These are phyloP conservation scores for Sporothrix protearum DNA, from an alignment of 2,329 filamentous ascomycete species.

Conservation along the genomic window DNA sequence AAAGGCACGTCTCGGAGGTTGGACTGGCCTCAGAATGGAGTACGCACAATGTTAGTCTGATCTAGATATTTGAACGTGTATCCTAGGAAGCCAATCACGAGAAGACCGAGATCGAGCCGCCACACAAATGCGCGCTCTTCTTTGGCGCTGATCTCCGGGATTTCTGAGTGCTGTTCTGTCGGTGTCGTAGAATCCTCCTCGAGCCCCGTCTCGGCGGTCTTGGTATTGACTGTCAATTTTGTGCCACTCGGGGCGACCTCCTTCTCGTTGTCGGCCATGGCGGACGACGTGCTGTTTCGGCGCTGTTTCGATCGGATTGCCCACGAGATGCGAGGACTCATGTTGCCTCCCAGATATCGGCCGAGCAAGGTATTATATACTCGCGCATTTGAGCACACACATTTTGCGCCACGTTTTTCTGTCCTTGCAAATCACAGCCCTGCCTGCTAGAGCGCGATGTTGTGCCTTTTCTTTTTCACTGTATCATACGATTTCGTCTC, in stretches of 20 bases:
- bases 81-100: constrained; percentile 39
- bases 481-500: neutral
- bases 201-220: neutral
- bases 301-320: neutral
- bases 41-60: constrained; percentile 36
- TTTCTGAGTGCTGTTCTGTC: neutral
- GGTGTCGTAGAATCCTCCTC: neutral
- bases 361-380: too few relatives aligned
- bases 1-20: neutral
- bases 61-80: constrained; percentile 46
- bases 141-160: neutral
- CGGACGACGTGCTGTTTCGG: neutral
- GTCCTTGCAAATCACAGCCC: neutral
- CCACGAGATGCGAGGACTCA: neutral
- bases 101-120: constrained; percentile 26
- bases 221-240: neutral
- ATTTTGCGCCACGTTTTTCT: neutral
- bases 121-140: constrained; percentile 10
- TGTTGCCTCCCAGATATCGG: neutral
- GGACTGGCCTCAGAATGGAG: neutral
- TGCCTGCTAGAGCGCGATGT: neutral
- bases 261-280: neutral
- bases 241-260: neutral
- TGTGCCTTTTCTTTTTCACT: neutral
- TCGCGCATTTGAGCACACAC: too few relatives aligned